Conservation (phyloP, 805 yeast species). For the Maudiozyma pseudohumilis region DNA sequence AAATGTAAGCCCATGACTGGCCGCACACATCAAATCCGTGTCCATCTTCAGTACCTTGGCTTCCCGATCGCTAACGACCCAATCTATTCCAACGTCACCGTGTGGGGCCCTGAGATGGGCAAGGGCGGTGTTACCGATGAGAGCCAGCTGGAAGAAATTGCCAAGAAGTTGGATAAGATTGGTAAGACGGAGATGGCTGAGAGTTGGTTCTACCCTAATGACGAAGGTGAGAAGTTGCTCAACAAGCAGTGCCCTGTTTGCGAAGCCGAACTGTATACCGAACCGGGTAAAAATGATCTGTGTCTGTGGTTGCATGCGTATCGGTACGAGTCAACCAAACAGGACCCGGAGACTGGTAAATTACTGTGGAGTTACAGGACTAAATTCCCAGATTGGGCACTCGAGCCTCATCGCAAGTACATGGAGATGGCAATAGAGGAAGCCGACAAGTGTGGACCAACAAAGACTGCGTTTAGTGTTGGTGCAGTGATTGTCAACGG, state of each 20-base stretch:
- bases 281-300: conserved; percentile 82
- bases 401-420: conserved; percentile 42
- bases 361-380: conserved; percentile 66
- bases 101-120: conserved; percentile 79
- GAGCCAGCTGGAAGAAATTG: conserved; percentile 39
- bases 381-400: conserved; percentile 76
- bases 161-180: conserved; percentile 42
- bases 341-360: conserved; percentile 18
- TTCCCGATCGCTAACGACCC: conserved; percentile 91
- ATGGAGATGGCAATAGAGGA: conserved; percentile 72
- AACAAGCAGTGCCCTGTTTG: conserved; percentile 57
- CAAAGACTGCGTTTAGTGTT: conserved; percentile 84
- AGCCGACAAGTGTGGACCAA: conserved; percentile 72
- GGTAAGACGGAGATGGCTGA: conserved; percentile 65
- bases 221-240: conserved; percentile 56
- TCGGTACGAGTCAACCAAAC: conserved; percentile 50
- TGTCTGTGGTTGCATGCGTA: conserved; percentile 89
- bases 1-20: conserved; percentile 84
- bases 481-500: conserved; percentile 77
- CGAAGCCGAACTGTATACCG: conserved; percentile 62
- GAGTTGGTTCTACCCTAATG: conserved; percentile 52
- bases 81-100: conserved; percentile 61
- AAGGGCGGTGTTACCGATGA: conserved; percentile 44
- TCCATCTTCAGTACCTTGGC: conserved; percentile 84
- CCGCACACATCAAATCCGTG: conserved; percentile 90